These are phyloP conservation scores for Potentilla sterilis DNA, from an alignment of 306 rosid species.

Conservation along the genomic window DNA sequence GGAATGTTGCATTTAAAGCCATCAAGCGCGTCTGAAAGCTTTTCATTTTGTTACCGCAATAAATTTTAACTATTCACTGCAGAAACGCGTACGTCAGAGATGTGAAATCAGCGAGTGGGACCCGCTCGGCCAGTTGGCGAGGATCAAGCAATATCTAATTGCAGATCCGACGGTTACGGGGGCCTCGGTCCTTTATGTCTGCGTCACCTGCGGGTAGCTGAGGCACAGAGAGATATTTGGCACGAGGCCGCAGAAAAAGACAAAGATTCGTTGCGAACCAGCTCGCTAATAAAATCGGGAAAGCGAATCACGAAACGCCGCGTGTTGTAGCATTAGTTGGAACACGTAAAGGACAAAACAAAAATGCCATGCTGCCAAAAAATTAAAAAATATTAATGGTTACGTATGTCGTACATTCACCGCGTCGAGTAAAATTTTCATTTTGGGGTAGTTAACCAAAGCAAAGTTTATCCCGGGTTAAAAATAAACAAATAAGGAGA, in stretches of 20 bases:
- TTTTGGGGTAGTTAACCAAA: neutral
- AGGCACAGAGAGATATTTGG: neutral
- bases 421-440: neutral
- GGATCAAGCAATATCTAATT: neutral
- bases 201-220: neutral
- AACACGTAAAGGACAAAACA: constrained; percentile 13
- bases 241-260: neutral
- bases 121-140: neutral
- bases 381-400: too few relatives aligned
- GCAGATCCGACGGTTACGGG: neutral
- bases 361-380: neutral
- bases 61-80: neutral
- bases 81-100: neutral
- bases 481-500: neutral
- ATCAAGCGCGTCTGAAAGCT: neutral
- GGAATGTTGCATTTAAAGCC: neutral
- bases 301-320: constrained; percentile 11
- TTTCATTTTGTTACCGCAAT: neutral
- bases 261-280: constrained; percentile 41
- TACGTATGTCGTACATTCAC: neutral
- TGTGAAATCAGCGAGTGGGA: neutral
- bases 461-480: too few relatives aligned
- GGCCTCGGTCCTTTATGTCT: neutral
- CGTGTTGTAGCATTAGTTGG: constrained; percentile 1
- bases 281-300: constrained; percentile 32